These are phyloP conservation scores for Lepiota venenata DNA, from an alignment of 768 basidiomycete genomes.

Conservation along the genomic window DNA sequence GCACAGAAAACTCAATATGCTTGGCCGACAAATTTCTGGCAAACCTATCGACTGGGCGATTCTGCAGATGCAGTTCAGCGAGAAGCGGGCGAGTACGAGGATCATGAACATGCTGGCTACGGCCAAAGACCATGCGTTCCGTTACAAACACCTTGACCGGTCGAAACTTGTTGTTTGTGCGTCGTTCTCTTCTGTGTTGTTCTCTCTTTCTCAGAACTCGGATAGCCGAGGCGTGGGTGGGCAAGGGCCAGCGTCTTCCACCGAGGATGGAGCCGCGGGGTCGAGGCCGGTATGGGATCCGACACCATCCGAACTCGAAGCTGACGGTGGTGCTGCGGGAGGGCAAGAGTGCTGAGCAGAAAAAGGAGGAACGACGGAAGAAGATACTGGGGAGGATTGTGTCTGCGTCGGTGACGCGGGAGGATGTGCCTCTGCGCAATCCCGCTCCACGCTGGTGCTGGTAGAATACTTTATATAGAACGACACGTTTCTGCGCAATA, in stretches of 20 bases:
- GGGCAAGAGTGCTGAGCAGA: slow-evolving; percentile 73
- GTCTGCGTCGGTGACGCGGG: slow-evolving; percentile 75
- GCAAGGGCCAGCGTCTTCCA: slow-evolving; percentile 65
- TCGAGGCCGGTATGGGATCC: slow-evolving; percentile 76
- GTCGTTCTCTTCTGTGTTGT: slow-evolving; percentile 20
- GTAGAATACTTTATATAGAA: slow-evolving; percentile 40
- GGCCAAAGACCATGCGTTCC: slow-evolving; percentile 80
- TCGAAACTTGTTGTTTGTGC: slow-evolving; percentile 78
- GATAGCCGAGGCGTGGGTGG: slow-evolving; percentile 91
- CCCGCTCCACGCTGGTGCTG: slow-evolving; percentile 73
- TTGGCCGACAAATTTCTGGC: slow-evolving; percentile 83
- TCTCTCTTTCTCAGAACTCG: not conserved
- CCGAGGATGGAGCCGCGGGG: slow-evolving; percentile 80
- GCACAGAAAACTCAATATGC: slow-evolving; percentile 86
- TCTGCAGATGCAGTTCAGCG: slow-evolving; percentile 94
- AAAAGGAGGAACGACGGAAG: slow-evolving; percentile 56
- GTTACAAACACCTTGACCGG: slow-evolving; percentile 71
- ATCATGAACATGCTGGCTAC: slow-evolving; percentile 87
- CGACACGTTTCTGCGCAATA: slow-evolving; percentile 28
- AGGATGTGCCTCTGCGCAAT: slow-evolving; percentile 77
- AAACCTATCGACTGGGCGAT: slow-evolving; percentile 95
- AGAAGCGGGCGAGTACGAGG: slow-evolving; percentile 84
- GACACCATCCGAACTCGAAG: slow-evolving; percentile 70
- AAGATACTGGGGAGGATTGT: slow-evolving; percentile 75
- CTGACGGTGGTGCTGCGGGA: slow-evolving; percentile 76